Evolutionary conservation across 2,329 filamentous ascomycete species (phyloP).

Genomic region (Nigrospora oryzae): DNA sequence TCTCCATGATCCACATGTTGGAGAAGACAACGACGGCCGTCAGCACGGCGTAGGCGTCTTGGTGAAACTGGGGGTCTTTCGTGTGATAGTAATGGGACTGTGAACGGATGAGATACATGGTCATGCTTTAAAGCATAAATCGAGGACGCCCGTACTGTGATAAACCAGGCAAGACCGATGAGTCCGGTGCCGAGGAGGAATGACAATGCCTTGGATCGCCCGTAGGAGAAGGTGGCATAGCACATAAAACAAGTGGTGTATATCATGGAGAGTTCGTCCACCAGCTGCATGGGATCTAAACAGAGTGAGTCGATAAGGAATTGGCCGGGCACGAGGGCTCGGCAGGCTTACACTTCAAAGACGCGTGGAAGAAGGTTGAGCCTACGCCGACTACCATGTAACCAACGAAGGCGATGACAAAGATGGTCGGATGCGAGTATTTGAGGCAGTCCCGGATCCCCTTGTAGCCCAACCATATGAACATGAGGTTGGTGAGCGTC

Average conservation of each 20-base stretch:
- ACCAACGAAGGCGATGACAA: slow-evolving; percentile 53
- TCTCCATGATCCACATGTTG: slow-evolving; percentile 67
- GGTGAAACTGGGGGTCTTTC: slow-evolving; percentile 76
- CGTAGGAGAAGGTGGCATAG: slow-evolving; percentile 66
- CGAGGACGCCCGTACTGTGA: slow-evolving; percentile 52
- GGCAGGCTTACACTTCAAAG: slow-evolving; percentile 40
- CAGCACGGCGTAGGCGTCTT: slow-evolving; percentile 66
- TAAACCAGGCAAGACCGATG: slow-evolving; percentile 50
- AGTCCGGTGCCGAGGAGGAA: slow-evolving; percentile 48
- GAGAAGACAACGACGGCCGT: slow-evolving; percentile 63
- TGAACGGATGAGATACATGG: background rate
- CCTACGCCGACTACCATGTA: slow-evolving; percentile 46
- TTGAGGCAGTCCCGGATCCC: slow-evolving; percentile 66
- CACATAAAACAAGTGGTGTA: slow-evolving; percentile 50
- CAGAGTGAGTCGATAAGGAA: slow-evolving; percentile 1
- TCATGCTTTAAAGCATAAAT: background rate
- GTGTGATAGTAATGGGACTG: slow-evolving; percentile 63
- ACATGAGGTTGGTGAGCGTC: slow-evolving; percentile 74
- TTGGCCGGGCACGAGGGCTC: background rate
- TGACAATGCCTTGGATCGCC: slow-evolving; percentile 40
- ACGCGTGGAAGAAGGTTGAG: slow-evolving; percentile 48
- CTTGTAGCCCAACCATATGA: slow-evolving; percentile 68
- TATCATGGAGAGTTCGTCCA: slow-evolving; percentile 52
- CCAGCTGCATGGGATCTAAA: slow-evolving; percentile 50
- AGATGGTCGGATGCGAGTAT: slow-evolving; percentile 68